phyloP scores from a whole-genome alignment of 108 stramenopile species.

The Licmophora abbreviata region DNA sequence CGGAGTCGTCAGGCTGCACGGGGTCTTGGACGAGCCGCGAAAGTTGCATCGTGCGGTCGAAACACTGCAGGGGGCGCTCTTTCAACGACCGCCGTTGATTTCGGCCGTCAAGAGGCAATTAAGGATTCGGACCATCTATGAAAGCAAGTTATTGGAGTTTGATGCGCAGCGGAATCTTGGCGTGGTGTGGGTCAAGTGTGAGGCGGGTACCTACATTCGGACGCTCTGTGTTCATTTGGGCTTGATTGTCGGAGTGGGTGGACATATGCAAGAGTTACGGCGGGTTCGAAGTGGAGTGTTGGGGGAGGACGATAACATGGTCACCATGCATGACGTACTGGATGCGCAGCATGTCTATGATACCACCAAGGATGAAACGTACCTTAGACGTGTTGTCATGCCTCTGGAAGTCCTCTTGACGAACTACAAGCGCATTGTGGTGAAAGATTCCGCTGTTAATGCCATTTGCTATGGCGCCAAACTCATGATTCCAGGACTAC shows the following conservation, averaged over 20 bases:
- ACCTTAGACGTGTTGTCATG: slow-evolving; percentile 95
- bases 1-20: slow-evolving; percentile 95
- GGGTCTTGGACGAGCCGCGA: slow-evolving; percentile 77
- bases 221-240: slow-evolving; percentile 99
- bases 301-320: slow-evolving; percentile 86
- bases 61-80: slow-evolving; percentile 94
- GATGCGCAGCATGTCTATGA: slow-evolving; percentile 99
- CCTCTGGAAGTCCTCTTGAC: slow-evolving; percentile 95
- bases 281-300: slow-evolving; percentile 93
- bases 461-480: slow-evolving; percentile 99
- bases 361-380: slow-evolving; percentile 97
- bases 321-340: slow-evolving; percentile 99
- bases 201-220: slow-evolving; percentile 99
- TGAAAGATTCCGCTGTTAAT: slow-evolving; percentile 99
- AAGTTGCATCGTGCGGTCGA: slow-evolving; percentile 88
- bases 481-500: slow-evolving; percentile 97
- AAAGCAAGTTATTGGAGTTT: slow-evolving; percentile 93
- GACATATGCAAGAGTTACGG: slow-evolving; percentile 99
- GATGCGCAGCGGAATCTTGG: slow-evolving; percentile 94
- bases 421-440: slow-evolving; percentile 96
- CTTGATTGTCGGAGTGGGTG: slow-evolving; percentile 92
- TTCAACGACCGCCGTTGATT: slow-evolving; percentile 98
- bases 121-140: slow-evolving; percentile 97
- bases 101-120: slow-evolving; percentile 99
- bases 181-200: slow-evolving; percentile 92